Evolutionary conservation across 169 alveolate species (phyloP).

Genomic region (Eimeria praecox): DNA sequence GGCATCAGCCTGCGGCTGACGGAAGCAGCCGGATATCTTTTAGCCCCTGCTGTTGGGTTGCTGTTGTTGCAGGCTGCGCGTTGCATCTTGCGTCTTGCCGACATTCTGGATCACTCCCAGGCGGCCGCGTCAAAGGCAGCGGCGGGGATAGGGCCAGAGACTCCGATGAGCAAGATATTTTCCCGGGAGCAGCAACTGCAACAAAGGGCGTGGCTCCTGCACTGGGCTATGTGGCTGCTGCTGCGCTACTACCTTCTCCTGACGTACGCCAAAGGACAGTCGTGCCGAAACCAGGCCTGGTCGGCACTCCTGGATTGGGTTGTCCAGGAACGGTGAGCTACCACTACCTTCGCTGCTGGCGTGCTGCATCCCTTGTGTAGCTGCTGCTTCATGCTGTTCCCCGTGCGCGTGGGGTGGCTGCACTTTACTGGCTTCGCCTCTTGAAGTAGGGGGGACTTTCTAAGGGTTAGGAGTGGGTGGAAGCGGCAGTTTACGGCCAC

Average conservation of each 20-base stretch:
- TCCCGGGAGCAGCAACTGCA: conserved; percentile 78
- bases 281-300: conserved; percentile 79
- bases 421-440: neutral
- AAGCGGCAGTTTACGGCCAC: neutral
- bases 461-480: neutral
- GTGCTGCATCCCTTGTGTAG: neutral
- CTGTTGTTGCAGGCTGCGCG: conserved; percentile 70
- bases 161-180: conserved; percentile 51
- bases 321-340: conserved; percentile 78
- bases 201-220: conserved; percentile 82
- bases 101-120: conserved; percentile 76
- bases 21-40: neutral
- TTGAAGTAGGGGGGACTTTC: neutral
- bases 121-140: conserved; percentile 76
- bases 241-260: conserved; percentile 73
- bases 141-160: conserved; percentile 65
- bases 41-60: neutral
- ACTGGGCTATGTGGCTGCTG: conserved; percentile 83
- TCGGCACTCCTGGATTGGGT: conserved; percentile 76
- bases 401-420: neutral
- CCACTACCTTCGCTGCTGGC: conserved; percentile 1
- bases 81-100: conserved; percentile 79
- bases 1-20: neutral
- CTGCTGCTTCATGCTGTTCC: neutral
- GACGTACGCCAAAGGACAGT: conserved; percentile 71